Conservation (phyloP, 192 early-diverging fungal species). For the Umbelopsis isabellina region DNA sequence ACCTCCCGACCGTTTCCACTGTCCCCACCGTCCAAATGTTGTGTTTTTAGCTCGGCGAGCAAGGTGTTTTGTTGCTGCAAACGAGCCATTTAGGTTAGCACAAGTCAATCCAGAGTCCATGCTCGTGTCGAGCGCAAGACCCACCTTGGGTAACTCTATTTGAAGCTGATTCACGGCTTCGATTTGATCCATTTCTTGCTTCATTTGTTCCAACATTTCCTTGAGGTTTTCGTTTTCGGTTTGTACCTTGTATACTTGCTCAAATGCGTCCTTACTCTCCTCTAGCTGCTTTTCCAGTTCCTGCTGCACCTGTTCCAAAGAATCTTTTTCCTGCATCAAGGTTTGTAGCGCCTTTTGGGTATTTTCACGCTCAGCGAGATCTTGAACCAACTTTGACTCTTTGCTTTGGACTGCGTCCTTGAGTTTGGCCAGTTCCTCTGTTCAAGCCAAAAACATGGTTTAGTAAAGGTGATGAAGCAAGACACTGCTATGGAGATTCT, state of each 20-base stretch:
- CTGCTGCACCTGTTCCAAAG: neutral
- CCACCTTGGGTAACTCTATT: neutral
- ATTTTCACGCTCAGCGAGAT: constrained; percentile 3
- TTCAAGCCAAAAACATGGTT: neutral
- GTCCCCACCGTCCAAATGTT: neutral
- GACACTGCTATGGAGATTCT: neutral
- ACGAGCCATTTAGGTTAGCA: neutral
- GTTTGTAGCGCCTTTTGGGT: constrained; percentile 10
- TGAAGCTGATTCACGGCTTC: neutral
- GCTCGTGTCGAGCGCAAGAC: neutral
- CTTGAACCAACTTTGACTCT: neutral
- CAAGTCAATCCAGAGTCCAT: neutral
- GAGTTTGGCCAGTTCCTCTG: neutral
- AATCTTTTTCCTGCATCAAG: neutral
- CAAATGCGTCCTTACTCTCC: constrained; percentile 18
- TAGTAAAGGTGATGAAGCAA: neutral
- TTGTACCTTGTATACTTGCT: constrained; percentile 12
- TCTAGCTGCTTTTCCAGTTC: constrained; percentile 3
- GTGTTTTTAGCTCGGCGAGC: constrained; percentile 5
- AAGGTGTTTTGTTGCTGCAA: constrained; percentile 11
- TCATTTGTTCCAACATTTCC: constrained; percentile 7
- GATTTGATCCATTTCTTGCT: constrained; percentile 6
- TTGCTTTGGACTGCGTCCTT: constrained; percentile 1
- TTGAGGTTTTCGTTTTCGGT: constrained; percentile 9
- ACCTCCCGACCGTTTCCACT: neutral